These are phyloP conservation scores for Didymosphaeria variabile DNA, from an alignment of 2,329 filamentous ascomycete species.

Conservation along the genomic window DNA sequence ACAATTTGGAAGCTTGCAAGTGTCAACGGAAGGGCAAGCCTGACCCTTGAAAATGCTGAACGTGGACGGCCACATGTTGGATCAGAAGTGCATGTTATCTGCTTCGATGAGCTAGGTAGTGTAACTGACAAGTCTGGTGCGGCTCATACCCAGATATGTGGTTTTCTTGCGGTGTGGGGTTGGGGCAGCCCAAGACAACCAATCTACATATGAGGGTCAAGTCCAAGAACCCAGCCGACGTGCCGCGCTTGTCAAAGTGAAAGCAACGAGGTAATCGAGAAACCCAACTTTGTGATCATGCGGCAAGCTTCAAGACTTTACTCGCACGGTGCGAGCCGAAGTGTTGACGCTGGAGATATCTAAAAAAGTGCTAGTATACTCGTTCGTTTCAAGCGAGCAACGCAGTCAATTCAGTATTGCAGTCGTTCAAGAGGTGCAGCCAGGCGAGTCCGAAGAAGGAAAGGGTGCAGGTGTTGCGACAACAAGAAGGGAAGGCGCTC, in stretches of 20 bases:
- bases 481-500: neutral
- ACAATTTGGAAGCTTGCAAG: constrained; percentile 64
- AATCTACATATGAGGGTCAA: neutral
- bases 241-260: neutral
- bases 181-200: neutral
- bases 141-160: neutral
- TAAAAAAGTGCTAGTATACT: neutral
- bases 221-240: neutral
- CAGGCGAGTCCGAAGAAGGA: neutral
- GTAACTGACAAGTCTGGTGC: neutral
- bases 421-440: neutral
- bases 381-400: neutral
- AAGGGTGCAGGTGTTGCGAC: neutral
- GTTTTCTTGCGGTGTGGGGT: neutral
- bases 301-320: neutral
- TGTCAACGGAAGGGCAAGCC: constrained; percentile 60
- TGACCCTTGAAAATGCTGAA: constrained; percentile 37
- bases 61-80: constrained; percentile 43
- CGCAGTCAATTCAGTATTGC: neutral
- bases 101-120: constrained; percentile 20
- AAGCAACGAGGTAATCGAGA: neutral
- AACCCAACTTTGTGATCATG: neutral
- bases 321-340: neutral
- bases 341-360: neutral
- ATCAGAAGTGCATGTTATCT: constrained; percentile 15